Evolutionary conservation across 495 filamentous ascomycete species (phyloP).

Genomic region (Penicillium pancosmium): DNA sequence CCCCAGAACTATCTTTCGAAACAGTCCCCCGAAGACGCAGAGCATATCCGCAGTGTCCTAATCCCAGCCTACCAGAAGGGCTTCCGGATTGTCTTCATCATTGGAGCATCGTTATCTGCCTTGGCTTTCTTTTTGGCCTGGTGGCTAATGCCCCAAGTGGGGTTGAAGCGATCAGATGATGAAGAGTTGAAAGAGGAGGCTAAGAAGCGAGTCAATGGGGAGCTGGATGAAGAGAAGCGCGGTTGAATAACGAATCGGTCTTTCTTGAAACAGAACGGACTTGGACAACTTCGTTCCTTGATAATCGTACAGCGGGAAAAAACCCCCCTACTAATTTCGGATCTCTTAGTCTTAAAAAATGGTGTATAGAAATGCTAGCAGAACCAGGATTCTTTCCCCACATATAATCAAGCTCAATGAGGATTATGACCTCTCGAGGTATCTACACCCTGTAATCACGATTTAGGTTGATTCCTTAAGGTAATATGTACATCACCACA

Average conservation of each 20-base stretch:
- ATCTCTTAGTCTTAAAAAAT: not conserved
- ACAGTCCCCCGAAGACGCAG: constrained; percentile 33
- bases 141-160: constrained; percentile 51
- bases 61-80: constrained; percentile 52
- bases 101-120: constrained; percentile 49
- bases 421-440: too few relatives aligned
- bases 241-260: not conserved
- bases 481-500: too few relatives aligned
- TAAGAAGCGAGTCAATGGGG: constrained; percentile 28
- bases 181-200: constrained; percentile 51
- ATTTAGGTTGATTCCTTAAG: too few relatives aligned
- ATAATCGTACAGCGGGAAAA: too few relatives aligned
- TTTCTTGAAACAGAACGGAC: not conserved
- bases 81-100: constrained; percentile 54
- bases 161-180: constrained; percentile 46
- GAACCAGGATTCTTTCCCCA: not conserved
- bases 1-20: constrained; percentile 36
- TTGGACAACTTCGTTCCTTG: too few relatives aligned
- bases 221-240: constrained; percentile 20
- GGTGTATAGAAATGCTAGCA: not conserved
- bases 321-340: too few relatives aligned
- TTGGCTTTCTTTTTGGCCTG: constrained; percentile 47
- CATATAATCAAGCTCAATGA: too few relatives aligned
- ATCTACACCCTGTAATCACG: too few relatives aligned
- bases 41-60: constrained; percentile 38